A percentile compares a stretch with the other conserved stretches of the same genome.
Evolutionary conservation across 2,329 filamentous ascomycete genomes (phyloP).

Genomic region (Pseudocercospora fuligena): DNA sequence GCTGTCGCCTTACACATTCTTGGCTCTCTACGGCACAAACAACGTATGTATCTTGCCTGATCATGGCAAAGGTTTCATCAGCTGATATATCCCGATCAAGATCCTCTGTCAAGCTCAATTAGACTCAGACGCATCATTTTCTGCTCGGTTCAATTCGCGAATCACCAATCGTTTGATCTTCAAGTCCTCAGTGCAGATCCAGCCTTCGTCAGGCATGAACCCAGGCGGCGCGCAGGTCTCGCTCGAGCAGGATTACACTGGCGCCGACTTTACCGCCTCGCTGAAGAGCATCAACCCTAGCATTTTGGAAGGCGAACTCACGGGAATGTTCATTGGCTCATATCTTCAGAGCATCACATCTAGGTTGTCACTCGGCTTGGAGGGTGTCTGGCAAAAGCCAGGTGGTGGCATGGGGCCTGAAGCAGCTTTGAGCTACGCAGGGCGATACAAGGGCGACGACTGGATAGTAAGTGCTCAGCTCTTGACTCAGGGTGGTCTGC

Average conservation of each 20-base stretch:
- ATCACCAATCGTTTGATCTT: constrained; percentile 80
- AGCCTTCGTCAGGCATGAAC: constrained; percentile 59
- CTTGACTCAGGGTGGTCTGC: constrained; percentile 84
- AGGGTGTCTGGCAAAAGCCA: constrained; percentile 91
- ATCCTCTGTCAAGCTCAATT: constrained; percentile 94
- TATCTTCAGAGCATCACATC: constrained; percentile 94
- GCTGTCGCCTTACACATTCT: constrained; percentile 92
- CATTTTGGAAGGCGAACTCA: constrained; percentile 85
- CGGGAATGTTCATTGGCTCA: constrained; percentile 92
- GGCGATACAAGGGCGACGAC: constrained; percentile 85
- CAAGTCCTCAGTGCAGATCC: constrained; percentile 86
- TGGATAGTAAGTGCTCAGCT: constrained; percentile 94
- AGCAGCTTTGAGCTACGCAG: constrained; percentile 85
- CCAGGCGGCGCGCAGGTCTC: constrained; percentile 84
- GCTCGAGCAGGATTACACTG: constrained; percentile 93
- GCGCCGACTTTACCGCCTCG: constrained; percentile 89
- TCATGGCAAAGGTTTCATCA: constrained; percentile 7
- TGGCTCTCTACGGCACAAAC: constrained; percentile 88
- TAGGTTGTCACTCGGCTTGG: constrained; percentile 82
- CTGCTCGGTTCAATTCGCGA: constrained; percentile 89
- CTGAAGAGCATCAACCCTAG: constrained; percentile 97
- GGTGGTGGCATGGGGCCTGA: constrained; percentile 87
- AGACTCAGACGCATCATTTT: constrained; percentile 88
- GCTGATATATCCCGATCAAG: constrained; percentile 53
- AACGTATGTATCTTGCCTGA: constrained; percentile 63